Evolutionary conservation across 345 rosid genomes (phyloP).

Genomic region (Eucalyptus victrix): DNA sequence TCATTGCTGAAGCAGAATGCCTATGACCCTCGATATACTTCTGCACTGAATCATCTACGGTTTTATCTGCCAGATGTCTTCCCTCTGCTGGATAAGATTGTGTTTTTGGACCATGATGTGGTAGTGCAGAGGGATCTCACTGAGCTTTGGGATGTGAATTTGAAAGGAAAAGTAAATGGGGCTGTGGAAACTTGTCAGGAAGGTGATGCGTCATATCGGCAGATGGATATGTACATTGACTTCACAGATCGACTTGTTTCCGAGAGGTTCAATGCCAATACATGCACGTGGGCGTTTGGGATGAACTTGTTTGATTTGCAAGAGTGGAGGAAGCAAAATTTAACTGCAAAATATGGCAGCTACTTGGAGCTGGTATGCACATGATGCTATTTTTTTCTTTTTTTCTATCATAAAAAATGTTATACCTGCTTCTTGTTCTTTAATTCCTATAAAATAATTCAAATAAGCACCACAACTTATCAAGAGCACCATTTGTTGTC

Average conservation of each 20-base stretch:
- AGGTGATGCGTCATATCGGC: conserved; percentile 42
- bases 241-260: conserved; percentile 61
- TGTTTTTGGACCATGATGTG: conserved; percentile 88
- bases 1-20: conserved; percentile 43
- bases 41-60: conserved; percentile 74
- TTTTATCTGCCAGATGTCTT: conserved; percentile 78
- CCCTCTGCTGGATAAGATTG: conserved; percentile 61
- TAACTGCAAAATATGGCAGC: conserved; percentile 40
- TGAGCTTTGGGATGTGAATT: conserved; percentile 53
- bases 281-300: conserved; percentile 96
- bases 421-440: not conserved
- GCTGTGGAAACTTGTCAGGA: conserved; percentile 84
- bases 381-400: not conserved
- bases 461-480: not conserved
- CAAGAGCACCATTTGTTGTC: not conserved
- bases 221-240: conserved; percentile 48
- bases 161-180: conserved; percentile 79
- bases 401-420: not conserved
- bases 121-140: conserved; percentile 78
- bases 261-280: conserved; percentile 39
- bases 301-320: conserved; percentile 79
- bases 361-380: conserved; percentile 61
- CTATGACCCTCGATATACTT: conserved; percentile 52
- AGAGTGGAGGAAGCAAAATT: conserved; percentile 66
- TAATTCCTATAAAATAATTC: not conserved